phyloP scores from a whole-genome alignment of 192 early-diverging fungal species.

The Coemansia sp. region DNA sequence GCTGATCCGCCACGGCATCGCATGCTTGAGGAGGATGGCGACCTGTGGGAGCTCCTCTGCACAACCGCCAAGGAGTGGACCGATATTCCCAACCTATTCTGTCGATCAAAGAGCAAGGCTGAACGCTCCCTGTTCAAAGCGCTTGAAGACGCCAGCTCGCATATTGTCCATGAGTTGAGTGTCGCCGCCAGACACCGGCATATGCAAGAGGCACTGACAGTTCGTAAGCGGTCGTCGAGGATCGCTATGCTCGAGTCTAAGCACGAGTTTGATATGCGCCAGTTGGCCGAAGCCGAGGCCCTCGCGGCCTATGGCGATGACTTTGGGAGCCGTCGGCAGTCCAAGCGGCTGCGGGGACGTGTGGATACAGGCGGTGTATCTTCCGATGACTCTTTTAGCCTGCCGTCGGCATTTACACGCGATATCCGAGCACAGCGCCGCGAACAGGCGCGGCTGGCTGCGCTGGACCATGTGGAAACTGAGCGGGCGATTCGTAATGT shows the following conservation, averaged over 20 bases:
- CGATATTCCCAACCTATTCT: slow-evolving; percentile 1
- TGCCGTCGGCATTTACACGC: slow-evolving; percentile 2
- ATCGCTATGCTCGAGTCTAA: slow-evolving; percentile 11
- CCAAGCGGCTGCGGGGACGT: slow-evolving; percentile 12
- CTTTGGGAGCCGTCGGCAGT: slow-evolving; percentile 3
- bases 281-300: background rate
- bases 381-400: background rate
- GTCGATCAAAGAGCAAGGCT: slow-evolving; percentile 12
- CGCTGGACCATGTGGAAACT: background rate
- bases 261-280: background rate
- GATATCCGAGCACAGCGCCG: slow-evolving; percentile 17
- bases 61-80: slow-evolving; percentile 18
- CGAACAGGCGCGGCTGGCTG: slow-evolving; percentile 13
- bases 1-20: slow-evolving; percentile 24
- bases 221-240: slow-evolving; percentile 24
- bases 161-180: background rate
- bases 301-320: slow-evolving; percentile 1
- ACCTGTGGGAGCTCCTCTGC: slow-evolving; percentile 42
- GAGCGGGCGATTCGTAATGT: slow-evolving; percentile 6
- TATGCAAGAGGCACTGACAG: slow-evolving; percentile 1
- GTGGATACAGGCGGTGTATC: background rate
- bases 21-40: slow-evolving; percentile 32
- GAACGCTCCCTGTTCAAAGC: slow-evolving; percentile 6
- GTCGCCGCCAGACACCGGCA: slow-evolving; percentile 3
- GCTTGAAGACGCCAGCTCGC: background rate